Evolutionary conservation across 352 stramenopile species (phyloP).

Genomic region (Lagenidium sp.): DNA sequence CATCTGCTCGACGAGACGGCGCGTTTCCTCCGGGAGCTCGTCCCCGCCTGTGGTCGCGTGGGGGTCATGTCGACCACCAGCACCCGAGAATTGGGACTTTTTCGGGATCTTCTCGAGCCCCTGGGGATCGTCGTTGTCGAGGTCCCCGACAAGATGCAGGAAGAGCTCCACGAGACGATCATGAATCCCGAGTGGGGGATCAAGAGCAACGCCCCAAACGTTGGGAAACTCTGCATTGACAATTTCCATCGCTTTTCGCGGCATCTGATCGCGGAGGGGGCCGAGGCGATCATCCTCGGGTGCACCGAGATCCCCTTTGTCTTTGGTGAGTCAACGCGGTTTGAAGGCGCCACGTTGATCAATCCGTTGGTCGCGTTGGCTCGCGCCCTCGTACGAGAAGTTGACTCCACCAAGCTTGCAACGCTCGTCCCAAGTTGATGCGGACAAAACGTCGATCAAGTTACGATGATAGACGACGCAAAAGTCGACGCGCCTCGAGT

Average conservation of each 20-base stretch:
- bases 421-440: no score
- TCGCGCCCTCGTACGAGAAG: slow-evolving; percentile 38
- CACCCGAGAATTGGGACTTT: slow-evolving; percentile 24
- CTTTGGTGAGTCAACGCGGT: slow-evolving; percentile 13
- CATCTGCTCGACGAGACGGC: slow-evolving; percentile 35
- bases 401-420: slow-evolving; percentile 27
- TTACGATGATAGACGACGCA: no score
- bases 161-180: slow-evolving; percentile 42
- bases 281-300: slow-evolving; percentile 31
- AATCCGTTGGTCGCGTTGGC: slow-evolving; percentile 38
- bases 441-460: no score
- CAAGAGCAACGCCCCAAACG: slow-evolving; percentile 32
- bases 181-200: slow-evolving; percentile 38
- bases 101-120: slow-evolving; percentile 30
- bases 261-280: slow-evolving; percentile 18
- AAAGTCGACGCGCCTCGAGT: no score
- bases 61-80: slow-evolving; percentile 39
- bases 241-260: slow-evolving; percentile 36
- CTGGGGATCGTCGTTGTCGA: slow-evolving; percentile 27
- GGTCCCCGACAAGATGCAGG: slow-evolving; percentile 20
- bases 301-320: slow-evolving; percentile 49
- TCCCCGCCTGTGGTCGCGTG: slow-evolving; percentile 14
- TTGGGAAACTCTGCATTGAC: slow-evolving; percentile 20
- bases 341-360: slow-evolving; percentile 29
- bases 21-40: slow-evolving; percentile 19